Evolutionary conservation across 2,329 filamentous ascomycete genomes (phyloP).

Genomic region (Cladosporium sp.): DNA sequence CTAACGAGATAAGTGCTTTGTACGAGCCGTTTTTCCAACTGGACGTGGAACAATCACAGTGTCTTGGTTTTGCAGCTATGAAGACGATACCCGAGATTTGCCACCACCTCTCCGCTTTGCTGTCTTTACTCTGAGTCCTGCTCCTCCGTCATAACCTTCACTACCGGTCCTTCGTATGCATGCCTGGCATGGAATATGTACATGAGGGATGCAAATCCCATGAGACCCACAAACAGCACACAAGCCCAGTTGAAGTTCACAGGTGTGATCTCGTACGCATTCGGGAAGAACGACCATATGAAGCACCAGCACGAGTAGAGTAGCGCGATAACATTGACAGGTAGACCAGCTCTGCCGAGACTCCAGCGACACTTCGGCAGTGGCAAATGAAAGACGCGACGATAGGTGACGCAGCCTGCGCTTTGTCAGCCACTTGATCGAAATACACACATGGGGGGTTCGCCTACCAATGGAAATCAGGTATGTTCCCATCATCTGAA

Average conservation of each 20-base stretch:
- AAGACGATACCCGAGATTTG: too few relatives aligned
- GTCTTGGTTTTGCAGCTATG: too few relatives aligned
- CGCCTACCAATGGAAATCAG: constrained; percentile 31
- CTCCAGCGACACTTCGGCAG: constrained; percentile 36
- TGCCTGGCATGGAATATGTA: constrained; percentile 14
- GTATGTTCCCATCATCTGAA: constrained; percentile 39
- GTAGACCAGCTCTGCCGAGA: constrained; percentile 35
- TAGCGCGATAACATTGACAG: constrained; percentile 34
- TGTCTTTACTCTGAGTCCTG: not conserved
- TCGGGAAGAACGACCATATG: constrained; percentile 42
- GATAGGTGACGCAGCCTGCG: constrained; percentile 30
- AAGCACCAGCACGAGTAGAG: constrained; percentile 33
- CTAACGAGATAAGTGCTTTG: too few relatives aligned
- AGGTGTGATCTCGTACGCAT: constrained; percentile 30
- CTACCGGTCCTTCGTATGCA: constrained; percentile 18
- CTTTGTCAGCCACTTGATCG: not conserved
- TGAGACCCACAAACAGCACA: constrained; percentile 37
- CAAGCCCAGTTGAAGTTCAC: constrained; percentile 49
- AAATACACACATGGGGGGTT: not conserved
- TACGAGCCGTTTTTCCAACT: too few relatives aligned
- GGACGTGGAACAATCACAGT: too few relatives aligned
- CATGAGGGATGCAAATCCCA: constrained; percentile 17
- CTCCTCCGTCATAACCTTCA: constrained; percentile 8
- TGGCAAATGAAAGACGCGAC: constrained; percentile 32
- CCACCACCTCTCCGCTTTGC: not conserved